phyloP scores from a whole-genome alignment of 2,329 filamentous ascomycete genomes.

The Scortechinia acanthostroma region DNA sequence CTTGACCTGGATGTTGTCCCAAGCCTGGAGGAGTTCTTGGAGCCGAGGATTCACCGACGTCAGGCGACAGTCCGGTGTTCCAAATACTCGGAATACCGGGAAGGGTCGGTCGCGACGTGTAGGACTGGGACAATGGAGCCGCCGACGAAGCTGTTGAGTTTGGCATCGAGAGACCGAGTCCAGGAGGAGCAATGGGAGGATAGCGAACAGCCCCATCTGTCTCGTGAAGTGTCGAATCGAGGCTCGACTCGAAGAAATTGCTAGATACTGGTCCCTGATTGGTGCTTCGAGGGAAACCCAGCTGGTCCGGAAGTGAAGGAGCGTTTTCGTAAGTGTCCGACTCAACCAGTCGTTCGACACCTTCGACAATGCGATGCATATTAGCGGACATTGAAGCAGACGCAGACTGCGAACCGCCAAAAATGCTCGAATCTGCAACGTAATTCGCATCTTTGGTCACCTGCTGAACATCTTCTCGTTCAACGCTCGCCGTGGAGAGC shows the following conservation, averaged over 20 bases:
- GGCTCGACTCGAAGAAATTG: not conserved
- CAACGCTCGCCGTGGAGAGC: conserved; percentile 17
- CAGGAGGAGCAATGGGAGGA: conserved; percentile 19
- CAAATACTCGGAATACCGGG: conserved; percentile 2
- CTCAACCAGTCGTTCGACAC: conserved; percentile 24
- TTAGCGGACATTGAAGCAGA: conserved; percentile 27
- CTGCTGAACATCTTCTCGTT: not conserved
- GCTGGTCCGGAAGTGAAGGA: conserved; percentile 13
- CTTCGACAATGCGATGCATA: conserved; percentile 26
- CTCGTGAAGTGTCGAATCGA: not conserved
- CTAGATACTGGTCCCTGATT: conserved; percentile 12
- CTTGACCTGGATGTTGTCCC: not conserved
- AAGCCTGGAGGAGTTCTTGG: not conserved
- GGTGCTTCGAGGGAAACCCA: conserved; percentile 12
- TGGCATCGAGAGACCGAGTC: conserved; percentile 14
- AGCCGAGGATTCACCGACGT: not conserved
- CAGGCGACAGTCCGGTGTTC: not conserved
- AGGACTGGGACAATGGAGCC: conserved; percentile 16
- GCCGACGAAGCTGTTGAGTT: conserved; percentile 10
- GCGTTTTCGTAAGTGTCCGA: conserved; percentile 26
- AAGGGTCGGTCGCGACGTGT: conserved; percentile 13
- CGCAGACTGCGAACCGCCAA: conserved; percentile 32
- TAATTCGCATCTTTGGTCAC: not conserved
- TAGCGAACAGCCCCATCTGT: not conserved
- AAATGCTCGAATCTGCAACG: conserved; percentile 2